Conservation (phyloP, 192 early-diverging fungal genomes). For the Linnemannia schmuckeri region DNA sequence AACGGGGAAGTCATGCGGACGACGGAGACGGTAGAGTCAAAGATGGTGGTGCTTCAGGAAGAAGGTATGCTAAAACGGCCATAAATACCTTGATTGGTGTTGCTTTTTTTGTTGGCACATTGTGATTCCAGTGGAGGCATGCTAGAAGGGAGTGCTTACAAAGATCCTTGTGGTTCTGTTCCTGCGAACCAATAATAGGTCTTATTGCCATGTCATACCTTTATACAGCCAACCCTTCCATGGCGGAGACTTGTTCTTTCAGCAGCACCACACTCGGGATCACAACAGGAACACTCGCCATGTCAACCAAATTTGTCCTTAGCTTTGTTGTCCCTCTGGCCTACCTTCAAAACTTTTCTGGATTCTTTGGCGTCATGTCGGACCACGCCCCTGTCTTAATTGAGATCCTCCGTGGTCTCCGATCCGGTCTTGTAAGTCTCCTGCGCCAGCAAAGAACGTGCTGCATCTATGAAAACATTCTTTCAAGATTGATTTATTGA, state of each 20-base stretch:
- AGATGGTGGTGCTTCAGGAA: slow-evolving; percentile 63
- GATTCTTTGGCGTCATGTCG: slow-evolving; percentile 61
- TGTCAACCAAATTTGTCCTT: slow-evolving; percentile 58
- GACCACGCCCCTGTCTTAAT: slow-evolving; percentile 64
- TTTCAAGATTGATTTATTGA: not conserved
- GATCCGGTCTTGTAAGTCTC: slow-evolving; percentile 39
- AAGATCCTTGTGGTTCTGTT: not conserved
- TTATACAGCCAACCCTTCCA: slow-evolving; percentile 43
- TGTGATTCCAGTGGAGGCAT: not conserved
- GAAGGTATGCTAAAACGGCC: slow-evolving; percentile 29
- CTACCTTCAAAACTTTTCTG: slow-evolving; percentile 64
- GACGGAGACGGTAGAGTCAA: slow-evolving; percentile 57
- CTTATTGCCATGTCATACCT: slow-evolving; percentile 53
- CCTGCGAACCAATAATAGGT: slow-evolving; percentile 15
- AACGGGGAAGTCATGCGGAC: slow-evolving; percentile 66
- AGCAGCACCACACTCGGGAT: slow-evolving; percentile 37
- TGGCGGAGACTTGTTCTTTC: slow-evolving; percentile 37
- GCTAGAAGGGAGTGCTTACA: not conserved
- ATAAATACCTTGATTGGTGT: not conserved
- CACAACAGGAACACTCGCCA: slow-evolving; percentile 40
- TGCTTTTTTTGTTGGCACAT: not conserved
- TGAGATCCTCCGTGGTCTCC: slow-evolving; percentile 56
- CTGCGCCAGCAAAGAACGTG: not conserved
- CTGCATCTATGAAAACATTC: not conserved
- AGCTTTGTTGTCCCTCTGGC: slow-evolving; percentile 63